These are phyloP conservation scores for Blastocystis hominis DNA, from an alignment of 352 stramenopile species.

Conservation along the genomic window DNA sequence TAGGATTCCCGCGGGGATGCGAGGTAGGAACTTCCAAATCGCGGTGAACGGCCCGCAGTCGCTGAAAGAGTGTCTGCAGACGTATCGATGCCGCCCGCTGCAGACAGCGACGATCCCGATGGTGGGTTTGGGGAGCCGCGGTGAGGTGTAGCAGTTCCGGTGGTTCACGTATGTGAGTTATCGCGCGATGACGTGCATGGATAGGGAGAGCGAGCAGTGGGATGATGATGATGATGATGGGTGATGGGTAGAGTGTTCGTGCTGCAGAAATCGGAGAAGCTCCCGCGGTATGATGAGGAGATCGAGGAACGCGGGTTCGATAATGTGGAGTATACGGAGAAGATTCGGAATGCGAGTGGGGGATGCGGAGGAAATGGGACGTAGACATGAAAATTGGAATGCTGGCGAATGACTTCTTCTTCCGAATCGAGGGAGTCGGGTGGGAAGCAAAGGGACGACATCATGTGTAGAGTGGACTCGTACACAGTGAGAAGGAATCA, in stretches of 20 bases:
- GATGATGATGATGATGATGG: too few relatives aligned
- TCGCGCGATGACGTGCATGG: constrained; percentile 32
- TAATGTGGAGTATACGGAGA: constrained; percentile 27
- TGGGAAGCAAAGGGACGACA: background rate
- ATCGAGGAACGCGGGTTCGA: constrained; percentile 36
- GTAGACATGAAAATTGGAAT: constrained; percentile 35
- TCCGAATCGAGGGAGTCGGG: constrained; percentile 19
- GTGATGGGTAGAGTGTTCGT: background rate
- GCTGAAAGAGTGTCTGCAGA: background rate
- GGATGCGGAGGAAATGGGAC: background rate
- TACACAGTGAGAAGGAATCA: background rate
- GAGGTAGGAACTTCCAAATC: background rate
- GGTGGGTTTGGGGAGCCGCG: background rate
- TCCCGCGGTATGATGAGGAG: constrained; percentile 7
- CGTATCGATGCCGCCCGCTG: constrained; percentile 11
- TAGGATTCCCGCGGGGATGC: background rate
- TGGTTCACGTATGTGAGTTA: constrained; percentile 52
- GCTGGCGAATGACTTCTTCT: constrained; percentile 26
- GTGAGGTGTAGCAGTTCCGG: constrained; percentile 15
- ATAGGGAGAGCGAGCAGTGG: background rate
- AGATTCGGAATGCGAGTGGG: constrained; percentile 30
- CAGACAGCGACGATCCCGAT: constrained; percentile 19
- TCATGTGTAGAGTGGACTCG: background rate
- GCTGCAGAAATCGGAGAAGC: background rate
- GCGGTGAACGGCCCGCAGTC: background rate